Evolutionary conservation across 1,139 yeast species (phyloP), one percentile per base, ranked within the genome.

Genomic region (Magnusiomyces tetraspermus): DNA sequence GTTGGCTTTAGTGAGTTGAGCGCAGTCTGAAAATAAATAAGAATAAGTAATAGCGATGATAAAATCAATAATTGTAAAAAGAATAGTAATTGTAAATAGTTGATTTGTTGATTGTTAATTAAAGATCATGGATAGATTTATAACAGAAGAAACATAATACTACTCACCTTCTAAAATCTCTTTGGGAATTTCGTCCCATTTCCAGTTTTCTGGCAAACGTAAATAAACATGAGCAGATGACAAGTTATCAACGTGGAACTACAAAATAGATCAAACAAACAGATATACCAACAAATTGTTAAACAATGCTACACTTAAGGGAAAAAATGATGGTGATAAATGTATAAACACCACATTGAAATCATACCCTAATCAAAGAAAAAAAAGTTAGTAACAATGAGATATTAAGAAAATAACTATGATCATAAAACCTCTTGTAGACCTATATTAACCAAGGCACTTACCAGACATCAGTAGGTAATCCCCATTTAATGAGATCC

Each of bases 141-240:
- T n/a, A n/a, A n/a, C n/a, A n/a, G n/a, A 48, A 48, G 19, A 40
- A 11, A 30, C 8, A 30, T 8, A 30, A 8, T 13, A 8, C 33
- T 13, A 30, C 53, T 49, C 44, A 53, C 56, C 56, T 21, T 59
- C 69, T 22, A 85, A 63, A 2, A 85, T 69, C 4, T 69, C 75
- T 36, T 74, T 71, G 1, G 85, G 80, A 1, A 86, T 73, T 45
- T 67, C 66, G 31, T 77, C 79, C 70, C 76, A 65, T 2, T 59
- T 52, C 59, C 72, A 66, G 42, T 74, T 78, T 1, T 69, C 67
- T 1, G 71, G 67, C 37, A 84, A 68, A 53, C 87, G 78, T 33
- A 85, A 68, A 61, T 87, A 87, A n/a, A 87, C 76, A 65, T 87
- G 95, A 0, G 94, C 95, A 45, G 90, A 83, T 11, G 90, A 82